phyloP scores from a whole-genome alignment of 1,284 basidiomycete species.

The Stygiomarasmius scandens region DNA sequence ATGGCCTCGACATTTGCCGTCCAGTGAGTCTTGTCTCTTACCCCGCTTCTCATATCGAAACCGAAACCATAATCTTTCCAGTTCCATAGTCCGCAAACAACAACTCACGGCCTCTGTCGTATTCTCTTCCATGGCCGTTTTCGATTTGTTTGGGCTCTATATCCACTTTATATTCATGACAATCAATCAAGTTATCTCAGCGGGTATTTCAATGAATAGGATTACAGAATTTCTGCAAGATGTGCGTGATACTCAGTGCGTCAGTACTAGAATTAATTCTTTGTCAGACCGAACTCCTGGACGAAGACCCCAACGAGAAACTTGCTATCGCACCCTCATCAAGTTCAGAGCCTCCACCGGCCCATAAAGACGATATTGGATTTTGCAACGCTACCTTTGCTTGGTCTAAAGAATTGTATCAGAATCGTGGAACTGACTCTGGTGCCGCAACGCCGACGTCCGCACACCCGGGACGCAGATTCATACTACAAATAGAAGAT shows the following conservation, averaged over 20 bases:
- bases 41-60: not conserved
- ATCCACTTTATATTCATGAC: conserved; percentile 13
- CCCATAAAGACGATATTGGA: conserved; percentile 30
- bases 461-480: no score
- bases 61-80: not conserved
- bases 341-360: not conserved
- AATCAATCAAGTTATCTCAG: conserved; percentile 14
- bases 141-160: conserved; percentile 20
- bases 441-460: no score
- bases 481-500: conserved; percentile 48
- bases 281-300: conserved; percentile 42
- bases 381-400: conserved; percentile 44
- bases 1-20: conserved; percentile 4
- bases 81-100: not conserved
- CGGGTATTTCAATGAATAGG: conserved; percentile 25
- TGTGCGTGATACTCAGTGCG: conserved; percentile 9
- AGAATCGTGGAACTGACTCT: conserved; percentile 15
- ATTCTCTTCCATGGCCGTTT: conserved; percentile 20
- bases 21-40: not conserved
- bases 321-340: not conserved
- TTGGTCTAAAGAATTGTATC: conserved; percentile 39
- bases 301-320: conserved; percentile 31
- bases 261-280: not conserved
- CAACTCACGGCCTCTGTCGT: conserved; percentile 6
- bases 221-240: conserved; percentile 42